Percentiles rank a stretch among this genome's conserved stretches.
Evolutionary conservation across 164 flowering plant genomes (phyloP).

Genomic region (Vitis labrusca): DNA sequence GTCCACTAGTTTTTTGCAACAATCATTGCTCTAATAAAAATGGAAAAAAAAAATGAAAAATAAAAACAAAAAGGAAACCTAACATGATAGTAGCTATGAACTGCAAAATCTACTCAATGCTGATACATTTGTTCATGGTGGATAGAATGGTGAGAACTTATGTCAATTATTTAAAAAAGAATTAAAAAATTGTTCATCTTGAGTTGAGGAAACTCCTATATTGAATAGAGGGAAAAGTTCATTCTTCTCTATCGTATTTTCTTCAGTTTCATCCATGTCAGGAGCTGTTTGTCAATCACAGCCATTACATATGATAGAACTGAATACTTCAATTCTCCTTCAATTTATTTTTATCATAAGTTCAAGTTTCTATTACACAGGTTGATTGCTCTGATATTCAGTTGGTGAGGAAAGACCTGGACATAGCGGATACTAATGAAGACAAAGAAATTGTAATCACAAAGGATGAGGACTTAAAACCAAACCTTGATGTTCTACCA

Average conservation of each 20-base stretch:
- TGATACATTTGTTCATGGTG: not conserved
- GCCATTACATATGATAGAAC: not conserved
- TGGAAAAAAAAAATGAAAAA: too few relatives aligned
- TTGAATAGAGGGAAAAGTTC: not conserved
- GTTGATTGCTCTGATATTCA: slow-evolving; percentile 14
- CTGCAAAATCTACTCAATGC: not conserved
- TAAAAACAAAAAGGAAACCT: not conserved
- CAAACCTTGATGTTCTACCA: slow-evolving; percentile 6
- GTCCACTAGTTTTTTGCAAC: not conserved
- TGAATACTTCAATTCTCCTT: not conserved
- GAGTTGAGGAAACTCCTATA: too few relatives aligned
- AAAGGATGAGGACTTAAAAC: slow-evolving; percentile 9
- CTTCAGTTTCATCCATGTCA: not conserved
- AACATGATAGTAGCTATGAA: not conserved
- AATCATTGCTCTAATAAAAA: not conserved
- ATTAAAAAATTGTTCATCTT: too few relatives aligned
- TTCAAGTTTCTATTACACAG: not conserved
- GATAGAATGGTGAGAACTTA: not conserved
- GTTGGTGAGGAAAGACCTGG: slow-evolving; percentile 7
- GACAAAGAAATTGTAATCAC: slow-evolving; percentile 6
- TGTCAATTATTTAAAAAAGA: not conserved
- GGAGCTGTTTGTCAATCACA: not conserved
- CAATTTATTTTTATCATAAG: not conserved
- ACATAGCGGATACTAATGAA: slow-evolving; percentile 9
- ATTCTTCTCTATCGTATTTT: not conserved